Conservation (phyloP, 148 eudicot species). For the Rhododendron griersonianum region DNA sequence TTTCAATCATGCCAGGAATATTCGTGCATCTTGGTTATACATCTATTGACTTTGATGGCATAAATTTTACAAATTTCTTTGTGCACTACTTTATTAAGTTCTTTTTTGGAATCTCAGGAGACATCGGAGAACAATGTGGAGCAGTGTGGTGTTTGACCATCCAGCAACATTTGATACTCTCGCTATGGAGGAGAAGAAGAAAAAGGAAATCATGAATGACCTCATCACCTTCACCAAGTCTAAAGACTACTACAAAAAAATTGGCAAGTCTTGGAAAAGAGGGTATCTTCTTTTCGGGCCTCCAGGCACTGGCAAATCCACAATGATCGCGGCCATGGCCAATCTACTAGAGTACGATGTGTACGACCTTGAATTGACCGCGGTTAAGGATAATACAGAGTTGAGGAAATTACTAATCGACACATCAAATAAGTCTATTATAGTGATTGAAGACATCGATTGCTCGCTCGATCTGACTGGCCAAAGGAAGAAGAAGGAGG, state of each 20-base stretch:
- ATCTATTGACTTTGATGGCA: no score
- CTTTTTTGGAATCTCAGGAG: no score
- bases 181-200: slow-evolving; percentile 33
- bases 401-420: slow-evolving; percentile 47
- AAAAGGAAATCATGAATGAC: slow-evolving; percentile 34
- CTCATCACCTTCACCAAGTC: slow-evolving; percentile 28
- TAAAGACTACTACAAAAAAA: slow-evolving; percentile 33
- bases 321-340: slow-evolving; percentile 63
- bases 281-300: slow-evolving; percentile 64
- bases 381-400: slow-evolving; percentile 42
- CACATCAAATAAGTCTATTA: slow-evolving; percentile 39
- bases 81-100: no score
- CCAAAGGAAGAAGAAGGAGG: slow-evolving; percentile 30
- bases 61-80: no score
- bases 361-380: slow-evolving; percentile 52
- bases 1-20: no score
- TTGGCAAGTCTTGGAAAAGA: slow-evolving; percentile 62
- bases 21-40: no score
- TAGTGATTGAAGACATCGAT: slow-evolving; percentile 64
- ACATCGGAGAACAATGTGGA: slow-evolving; percentile 25
- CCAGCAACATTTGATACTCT: slow-evolving; percentile 48
- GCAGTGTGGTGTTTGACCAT: slow-evolving; percentile 43
- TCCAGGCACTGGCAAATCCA: slow-evolving; percentile 60
- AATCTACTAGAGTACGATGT: slow-evolving; percentile 47
- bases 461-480: slow-evolving; percentile 49